Evolutionary conservation across 2,329 filamentous ascomycete species (phyloP), one percentile per base, ranked within the genome.

Genomic region (Penicillium sp.): DNA sequence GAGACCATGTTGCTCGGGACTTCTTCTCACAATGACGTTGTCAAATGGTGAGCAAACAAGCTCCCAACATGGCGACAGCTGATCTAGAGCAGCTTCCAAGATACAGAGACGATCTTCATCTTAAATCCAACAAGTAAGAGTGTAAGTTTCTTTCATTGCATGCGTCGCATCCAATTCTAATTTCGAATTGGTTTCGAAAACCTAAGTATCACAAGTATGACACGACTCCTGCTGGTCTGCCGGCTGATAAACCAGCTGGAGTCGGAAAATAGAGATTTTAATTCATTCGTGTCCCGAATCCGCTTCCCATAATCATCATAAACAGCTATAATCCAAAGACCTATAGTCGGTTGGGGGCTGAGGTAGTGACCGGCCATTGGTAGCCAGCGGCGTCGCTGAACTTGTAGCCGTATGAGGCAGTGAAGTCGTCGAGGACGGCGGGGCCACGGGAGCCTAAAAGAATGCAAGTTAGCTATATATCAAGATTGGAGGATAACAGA

Each of bases 351-450:
- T 90, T 92, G 55, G 85, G 84, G 54, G 82, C 79, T 60, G 86
- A 85, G 55, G 88, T 64, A 32, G 62, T 90, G 55, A 90, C 89
- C 34, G 91, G 90, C 92, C 92, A 97, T 77, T 96, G 91, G 79
- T 96, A 96, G 53, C 92, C 92, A 65, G 92, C 90, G 58, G 92
- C 91, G 69, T 99, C 94, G 72, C 90, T 95, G 81, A 99, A 99
- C 77, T 96, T 97, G 83, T 99, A 99, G 61, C 94, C 94, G 73
- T 96, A 99, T 6, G 92, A 96, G 38, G 92, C 89, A 30, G 93
- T 97, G 79, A 99, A 99, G 78, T 99, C 94, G 67, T 99, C 94
- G 53, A 99, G 84, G 35, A 99, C 93, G 51, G 92, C 90, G 27
- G 95, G 95, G 57, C 95, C 94, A 68, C 95, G 93, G 56, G 94